phyloP scores from a whole-genome alignment of 2,329 filamentous ascomycete species.

The Teratosphaeria nubilosa region DNA sequence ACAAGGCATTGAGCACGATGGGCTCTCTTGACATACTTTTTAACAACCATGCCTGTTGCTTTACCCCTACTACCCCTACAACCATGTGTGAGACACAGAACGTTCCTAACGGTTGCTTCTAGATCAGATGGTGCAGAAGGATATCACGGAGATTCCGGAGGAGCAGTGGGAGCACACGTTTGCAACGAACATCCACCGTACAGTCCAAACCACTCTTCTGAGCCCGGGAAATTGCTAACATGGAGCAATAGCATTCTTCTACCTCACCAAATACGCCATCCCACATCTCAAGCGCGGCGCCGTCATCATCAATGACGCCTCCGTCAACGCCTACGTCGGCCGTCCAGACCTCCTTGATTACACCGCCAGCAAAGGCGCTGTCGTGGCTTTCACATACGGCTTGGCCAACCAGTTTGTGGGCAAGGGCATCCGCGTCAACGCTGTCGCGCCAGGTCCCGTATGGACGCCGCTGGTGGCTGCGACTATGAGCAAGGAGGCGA shows the following conservation, averaged over 20 bases:
- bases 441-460: constrained; percentile 67
- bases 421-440: constrained; percentile 67
- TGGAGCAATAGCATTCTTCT: constrained; percentile 49
- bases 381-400: constrained; percentile 68
- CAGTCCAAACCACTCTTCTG: constrained; percentile 1
- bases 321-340: constrained; percentile 73
- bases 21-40: constrained; percentile 64
- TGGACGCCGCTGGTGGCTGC: constrained; percentile 68
- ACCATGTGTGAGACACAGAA: neutral
- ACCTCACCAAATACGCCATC: constrained; percentile 65
- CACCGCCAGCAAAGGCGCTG: constrained; percentile 68
- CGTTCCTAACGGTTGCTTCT: neutral
- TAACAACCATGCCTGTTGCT: constrained; percentile 50
- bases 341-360: constrained; percentile 74
- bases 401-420: constrained; percentile 64
- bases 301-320: constrained; percentile 77
- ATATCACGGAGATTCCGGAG: constrained; percentile 63
- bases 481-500: constrained; percentile 60
- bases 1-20: constrained; percentile 55
- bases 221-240: neutral
- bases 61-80: neutral
- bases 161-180: constrained; percentile 75
- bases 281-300: constrained; percentile 65
- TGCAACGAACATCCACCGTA: constrained; percentile 65
- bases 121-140: constrained; percentile 62